These are phyloP conservation scores for Colletotrichum spaethianum DNA, from an alignment of 2,329 filamentous ascomycete species.

Conservation along the genomic window DNA sequence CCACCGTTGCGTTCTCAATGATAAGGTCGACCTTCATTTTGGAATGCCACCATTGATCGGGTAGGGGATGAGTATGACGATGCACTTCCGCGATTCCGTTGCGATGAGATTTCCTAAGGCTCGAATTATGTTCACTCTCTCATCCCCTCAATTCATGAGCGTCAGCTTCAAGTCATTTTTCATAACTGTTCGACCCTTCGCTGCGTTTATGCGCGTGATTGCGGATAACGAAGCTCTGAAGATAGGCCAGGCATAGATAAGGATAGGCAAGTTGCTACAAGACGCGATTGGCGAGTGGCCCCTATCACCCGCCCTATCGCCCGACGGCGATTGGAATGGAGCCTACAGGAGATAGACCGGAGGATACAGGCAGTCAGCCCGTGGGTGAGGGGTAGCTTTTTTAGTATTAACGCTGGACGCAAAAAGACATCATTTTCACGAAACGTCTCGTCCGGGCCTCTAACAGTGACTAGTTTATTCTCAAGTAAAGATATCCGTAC, in stretches of 20 bases:
- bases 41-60: neutral
- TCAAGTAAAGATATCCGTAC: neutral
- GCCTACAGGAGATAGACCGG: neutral
- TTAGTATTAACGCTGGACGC: neutral
- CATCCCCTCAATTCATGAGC: neutral
- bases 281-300: neutral
- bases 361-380: neutral
- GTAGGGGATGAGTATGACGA: neutral
- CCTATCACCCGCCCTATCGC: slow-evolving; percentile 35
- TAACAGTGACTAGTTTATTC: neutral
- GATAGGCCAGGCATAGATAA: slow-evolving; percentile 27
- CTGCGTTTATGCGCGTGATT: neutral
- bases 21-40: slow-evolving; percentile 33
- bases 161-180: neutral
- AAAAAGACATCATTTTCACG: neutral
- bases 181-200: neutral
- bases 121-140: neutral
- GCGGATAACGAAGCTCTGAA: slow-evolving; percentile 5
- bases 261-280: slow-evolving; percentile 28
- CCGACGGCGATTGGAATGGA: neutral
- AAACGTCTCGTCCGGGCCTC: neutral
- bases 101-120: neutral
- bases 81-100: neutral
- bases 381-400: neutral
- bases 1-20: slow-evolving; percentile 33